These are phyloP conservation scores for Saccharomyces jurei DNA, from an alignment of 805 yeast species.

Conservation along the genomic window DNA sequence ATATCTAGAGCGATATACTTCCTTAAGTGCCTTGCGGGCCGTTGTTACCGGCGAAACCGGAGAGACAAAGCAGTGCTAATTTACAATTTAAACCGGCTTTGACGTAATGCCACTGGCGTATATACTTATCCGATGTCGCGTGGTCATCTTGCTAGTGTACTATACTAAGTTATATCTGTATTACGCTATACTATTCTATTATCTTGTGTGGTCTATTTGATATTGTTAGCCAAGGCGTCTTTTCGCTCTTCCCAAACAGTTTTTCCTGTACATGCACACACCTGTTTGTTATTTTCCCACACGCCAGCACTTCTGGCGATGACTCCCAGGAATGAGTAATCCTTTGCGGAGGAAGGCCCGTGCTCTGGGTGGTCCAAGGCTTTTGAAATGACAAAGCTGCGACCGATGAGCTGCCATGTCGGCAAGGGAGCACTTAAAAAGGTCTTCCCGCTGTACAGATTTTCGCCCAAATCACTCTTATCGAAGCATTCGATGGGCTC, in stretches of 20 bases:
- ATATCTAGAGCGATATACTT: slow-evolving; percentile 2
- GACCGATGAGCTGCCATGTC: slow-evolving; percentile 60
- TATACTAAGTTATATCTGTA: slow-evolving; percentile 40
- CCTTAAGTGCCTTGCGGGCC: not conserved
- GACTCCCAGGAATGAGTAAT: slow-evolving; percentile 62
- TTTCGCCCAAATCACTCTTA: slow-evolving; percentile 29
- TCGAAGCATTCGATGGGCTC: slow-evolving; percentile 27
- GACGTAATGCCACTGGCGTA: not conserved
- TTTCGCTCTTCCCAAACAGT: slow-evolving; percentile 91
- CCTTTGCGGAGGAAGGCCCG: slow-evolving; percentile 25
- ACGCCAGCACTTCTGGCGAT: slow-evolving; percentile 94
- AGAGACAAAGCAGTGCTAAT: not conserved
- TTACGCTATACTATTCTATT: not conserved
- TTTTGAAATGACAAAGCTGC: slow-evolving; percentile 37
- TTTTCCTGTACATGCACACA: slow-evolving; percentile 91
- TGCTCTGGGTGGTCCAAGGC: slow-evolving; percentile 12
- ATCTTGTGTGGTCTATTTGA: slow-evolving; percentile 8
- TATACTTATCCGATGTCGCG: not conserved
- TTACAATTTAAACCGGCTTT: not conserved
- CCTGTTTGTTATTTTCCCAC: slow-evolving; percentile 92
- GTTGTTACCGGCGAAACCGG: not conserved
- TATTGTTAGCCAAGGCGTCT: slow-evolving; percentile 48
- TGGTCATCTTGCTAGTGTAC: not conserved
- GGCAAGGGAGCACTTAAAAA: slow-evolving; percentile 39
- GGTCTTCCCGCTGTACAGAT: slow-evolving; percentile 36